A percentile compares a stretch with the other conserved stretches of the same genome.
Evolutionary conservation across 805 yeast species (phyloP).

Genomic region (Jamesozyma jinghongensis): DNA sequence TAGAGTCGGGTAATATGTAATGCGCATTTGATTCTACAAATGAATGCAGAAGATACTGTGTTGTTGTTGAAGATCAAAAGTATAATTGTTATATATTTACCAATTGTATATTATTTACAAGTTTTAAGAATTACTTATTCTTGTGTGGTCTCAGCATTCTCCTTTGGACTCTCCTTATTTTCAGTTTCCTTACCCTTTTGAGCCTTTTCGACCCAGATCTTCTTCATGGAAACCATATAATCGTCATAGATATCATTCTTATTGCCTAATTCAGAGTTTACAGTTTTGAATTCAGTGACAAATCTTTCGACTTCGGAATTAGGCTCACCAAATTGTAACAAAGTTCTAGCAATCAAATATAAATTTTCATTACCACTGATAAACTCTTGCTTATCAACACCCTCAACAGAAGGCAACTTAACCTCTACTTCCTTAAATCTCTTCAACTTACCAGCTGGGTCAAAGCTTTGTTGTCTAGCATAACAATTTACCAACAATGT

Average conservation of each 20-base stretch:
- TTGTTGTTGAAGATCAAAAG: background rate
- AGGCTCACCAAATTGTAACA: background rate
- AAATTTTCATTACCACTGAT: background rate
- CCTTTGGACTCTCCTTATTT: too few species aligned
- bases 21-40: too few species aligned
- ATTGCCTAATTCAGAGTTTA: background rate
- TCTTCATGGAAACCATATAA: slow-evolving; percentile 5
- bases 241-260: slow-evolving; percentile 12
- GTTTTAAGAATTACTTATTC: background rate
- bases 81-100: background rate
- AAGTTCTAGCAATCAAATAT: slow-evolving; percentile 3
- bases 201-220: slow-evolving; percentile 2
- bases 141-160: background rate
- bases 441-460: background rate
- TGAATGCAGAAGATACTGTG: too few species aligned
- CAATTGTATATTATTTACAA: background rate
- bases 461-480: slow-evolving; percentile 4
- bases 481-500: slow-evolving; percentile 11
- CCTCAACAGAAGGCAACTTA: background rate
- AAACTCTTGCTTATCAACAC: background rate
- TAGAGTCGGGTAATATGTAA: background rate
- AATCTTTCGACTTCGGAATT: slow-evolving; percentile 1
- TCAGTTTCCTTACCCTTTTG: background rate
- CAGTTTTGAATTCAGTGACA: background rate
- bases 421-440: background rate